Conservation (phyloP, 164 flowering plant species). For the Echeveria elegans region DNA sequence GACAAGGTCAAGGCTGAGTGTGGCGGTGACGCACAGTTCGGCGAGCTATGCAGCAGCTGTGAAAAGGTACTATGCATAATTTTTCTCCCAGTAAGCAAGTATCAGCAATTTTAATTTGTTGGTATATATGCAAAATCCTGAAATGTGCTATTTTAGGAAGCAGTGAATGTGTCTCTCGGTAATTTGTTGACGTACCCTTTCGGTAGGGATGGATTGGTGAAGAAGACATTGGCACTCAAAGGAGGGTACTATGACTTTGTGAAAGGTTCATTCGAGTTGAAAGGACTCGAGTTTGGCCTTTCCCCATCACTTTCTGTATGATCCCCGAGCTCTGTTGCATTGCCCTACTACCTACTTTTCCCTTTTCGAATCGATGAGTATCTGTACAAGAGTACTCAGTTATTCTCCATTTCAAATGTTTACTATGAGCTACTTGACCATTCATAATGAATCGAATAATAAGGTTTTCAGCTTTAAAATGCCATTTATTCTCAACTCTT, state of each 20-base stretch:
- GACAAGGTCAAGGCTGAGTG: conserved; percentile 32
- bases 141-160: conserved; percentile 37
- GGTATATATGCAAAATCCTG: neutral
- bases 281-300: conserved; percentile 58
- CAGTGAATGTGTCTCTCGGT: conserved; percentile 78
- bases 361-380: neutral
- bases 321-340: conserved; percentile 9
- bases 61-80: conserved; percentile 44
- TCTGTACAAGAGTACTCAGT: neutral
- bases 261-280: conserved; percentile 67
- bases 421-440: neutral
- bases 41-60: conserved; percentile 36
- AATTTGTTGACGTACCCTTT: conserved; percentile 83
- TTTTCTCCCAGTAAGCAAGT: neutral
- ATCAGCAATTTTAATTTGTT: neutral
- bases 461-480: conserved; percentile 18
- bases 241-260: conserved; percentile 89
- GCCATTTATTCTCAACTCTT: conserved; percentile 18
- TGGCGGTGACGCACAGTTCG: conserved; percentile 14
- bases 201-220: conserved; percentile 74
- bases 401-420: neutral
- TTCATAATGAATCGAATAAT: neutral
- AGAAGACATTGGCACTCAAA: conserved; percentile 65
- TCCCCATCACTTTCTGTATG: conserved; percentile 50
- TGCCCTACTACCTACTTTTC: neutral